Conservation (phyloP, 768 basidiomycete genomes). For the Boletus rubropictus region DNA sequence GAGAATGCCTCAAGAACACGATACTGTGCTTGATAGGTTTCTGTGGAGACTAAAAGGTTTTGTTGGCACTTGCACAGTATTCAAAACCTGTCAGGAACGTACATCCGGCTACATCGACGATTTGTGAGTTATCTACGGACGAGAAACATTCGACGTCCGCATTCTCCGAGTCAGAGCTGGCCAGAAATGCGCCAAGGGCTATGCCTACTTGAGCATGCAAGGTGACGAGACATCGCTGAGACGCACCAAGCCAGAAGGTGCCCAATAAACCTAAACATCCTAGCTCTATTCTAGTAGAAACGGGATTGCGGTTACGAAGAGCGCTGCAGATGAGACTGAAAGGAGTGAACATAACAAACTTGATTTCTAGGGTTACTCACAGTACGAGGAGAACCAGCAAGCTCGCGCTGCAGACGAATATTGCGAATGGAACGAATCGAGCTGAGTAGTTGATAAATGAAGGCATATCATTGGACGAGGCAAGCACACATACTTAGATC, state of each 20-base stretch:
- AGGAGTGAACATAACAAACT: constrained; percentile 1
- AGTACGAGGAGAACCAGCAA: constrained; percentile 61
- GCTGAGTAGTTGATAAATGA: constrained; percentile 38
- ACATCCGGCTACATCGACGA: constrained; percentile 65
- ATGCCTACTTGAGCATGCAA: constrained; percentile 11
- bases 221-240: neutral
- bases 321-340: constrained; percentile 59
- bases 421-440: constrained; percentile 81
- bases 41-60: constrained; percentile 58
- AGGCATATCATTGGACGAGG: neutral
- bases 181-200: constrained; percentile 73
- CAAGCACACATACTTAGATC: constrained; percentile 61
- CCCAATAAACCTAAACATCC: constrained; percentile 65
- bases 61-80: neutral
- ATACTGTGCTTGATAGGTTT: constrained; percentile 87
- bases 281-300: constrained; percentile 73
- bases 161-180: constrained; percentile 68
- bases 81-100: constrained; percentile 28
- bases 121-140: constrained; percentile 42
- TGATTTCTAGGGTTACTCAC: constrained; percentile 37
- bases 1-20: constrained; percentile 77
- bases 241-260: constrained; percentile 73
- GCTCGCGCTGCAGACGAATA: constrained; percentile 72
- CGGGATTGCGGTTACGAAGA: constrained; percentile 64
- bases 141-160: constrained; percentile 82